Conservation (phyloP, 2,329 filamentous ascomycete species). For the Cercospora sp. region DNA sequence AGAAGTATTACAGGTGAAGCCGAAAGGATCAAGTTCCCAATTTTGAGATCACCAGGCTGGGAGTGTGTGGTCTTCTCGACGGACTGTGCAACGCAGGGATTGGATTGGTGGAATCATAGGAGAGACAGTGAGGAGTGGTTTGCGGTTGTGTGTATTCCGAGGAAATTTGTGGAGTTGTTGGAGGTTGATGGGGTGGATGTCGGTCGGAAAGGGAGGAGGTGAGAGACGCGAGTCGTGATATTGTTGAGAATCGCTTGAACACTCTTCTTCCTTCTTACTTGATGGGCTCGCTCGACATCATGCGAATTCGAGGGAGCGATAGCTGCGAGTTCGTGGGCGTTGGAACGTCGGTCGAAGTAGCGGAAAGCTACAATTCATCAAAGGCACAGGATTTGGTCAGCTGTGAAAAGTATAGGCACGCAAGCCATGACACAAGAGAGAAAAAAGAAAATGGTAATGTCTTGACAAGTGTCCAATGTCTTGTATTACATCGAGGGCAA, state of each 20-base stretch:
- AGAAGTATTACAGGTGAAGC: not conserved
- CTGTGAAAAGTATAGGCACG: not conserved
- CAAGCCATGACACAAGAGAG: not conserved
- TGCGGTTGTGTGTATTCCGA: conserved; percentile 11
- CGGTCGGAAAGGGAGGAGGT: not conserved
- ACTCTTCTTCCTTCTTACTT: too few relatives aligned
- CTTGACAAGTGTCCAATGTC: not conserved
- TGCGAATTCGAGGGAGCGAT: not conserved
- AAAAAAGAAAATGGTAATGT: not conserved
- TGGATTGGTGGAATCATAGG: conserved; percentile 14
- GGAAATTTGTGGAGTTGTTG: conserved; percentile 4
- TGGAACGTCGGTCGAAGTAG: not conserved
- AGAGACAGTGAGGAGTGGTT: conserved; percentile 13
- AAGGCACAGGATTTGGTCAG: not conserved
- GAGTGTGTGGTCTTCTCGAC: conserved; percentile 13
- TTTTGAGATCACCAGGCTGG: conserved; percentile 2
- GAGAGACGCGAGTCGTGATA: too few relatives aligned
- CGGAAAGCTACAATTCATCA: not conserved
- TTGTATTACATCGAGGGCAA: conserved; percentile 3
- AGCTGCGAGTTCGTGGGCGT: not conserved
- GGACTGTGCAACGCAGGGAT: conserved; percentile 10
- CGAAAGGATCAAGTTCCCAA: not conserved
- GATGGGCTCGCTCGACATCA: not conserved
- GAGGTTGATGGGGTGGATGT: conserved; percentile 3
- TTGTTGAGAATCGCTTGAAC: too few relatives aligned